These are phyloP conservation scores for Amanita muscaria DNA, from an alignment of 768 basidiomycete genomes.

Conservation along the genomic window DNA sequence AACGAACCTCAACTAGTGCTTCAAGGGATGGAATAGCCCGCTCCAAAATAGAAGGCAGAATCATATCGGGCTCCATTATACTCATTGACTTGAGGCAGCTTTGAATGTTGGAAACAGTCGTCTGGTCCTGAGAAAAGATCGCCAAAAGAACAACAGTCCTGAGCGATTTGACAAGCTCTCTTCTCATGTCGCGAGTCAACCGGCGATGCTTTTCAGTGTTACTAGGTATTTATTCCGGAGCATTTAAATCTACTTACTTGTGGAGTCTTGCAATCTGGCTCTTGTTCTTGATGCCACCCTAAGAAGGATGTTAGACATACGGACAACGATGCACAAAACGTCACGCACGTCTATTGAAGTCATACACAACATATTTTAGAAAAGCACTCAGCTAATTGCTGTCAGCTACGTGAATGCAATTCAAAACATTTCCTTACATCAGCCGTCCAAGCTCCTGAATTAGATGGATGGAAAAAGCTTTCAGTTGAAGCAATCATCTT, in stretches of 20 bases:
- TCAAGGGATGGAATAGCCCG: conserved; percentile 83
- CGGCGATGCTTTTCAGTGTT: conserved; percentile 47
- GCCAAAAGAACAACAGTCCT: conserved; percentile 79
- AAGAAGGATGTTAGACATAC: conserved; percentile 5
- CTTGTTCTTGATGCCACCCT: conserved; percentile 77
- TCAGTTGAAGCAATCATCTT: conserved; percentile 82
- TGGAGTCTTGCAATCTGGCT: conserved; percentile 76
- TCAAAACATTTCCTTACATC: conserved; percentile 38
- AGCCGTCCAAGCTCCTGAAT: conserved; percentile 75
- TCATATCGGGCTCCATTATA: conserved; percentile 78
- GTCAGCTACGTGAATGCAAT: conserved; percentile 2
- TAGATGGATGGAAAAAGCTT: conserved; percentile 86
- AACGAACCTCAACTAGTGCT: conserved; percentile 68
- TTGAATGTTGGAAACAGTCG: conserved; percentile 68
- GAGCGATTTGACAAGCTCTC: conserved; percentile 76
- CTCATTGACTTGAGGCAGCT: conserved; percentile 77
- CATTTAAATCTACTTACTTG: conserved; percentile 24
- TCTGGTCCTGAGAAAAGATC: conserved; percentile 80
- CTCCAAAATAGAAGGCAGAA: conserved; percentile 74
- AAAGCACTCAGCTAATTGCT: conserved; percentile 64
- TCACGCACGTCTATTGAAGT: conserved; percentile 69
- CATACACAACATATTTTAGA: conserved; percentile 74
- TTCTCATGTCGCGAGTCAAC: conserved; percentile 68
- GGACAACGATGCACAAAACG: not conserved
- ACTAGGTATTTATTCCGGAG: conserved; percentile 1